These are phyloP conservation scores for Fonsecaea erecta DNA, from an alignment of 2,329 filamentous ascomycete species.

Conservation along the genomic window DNA sequence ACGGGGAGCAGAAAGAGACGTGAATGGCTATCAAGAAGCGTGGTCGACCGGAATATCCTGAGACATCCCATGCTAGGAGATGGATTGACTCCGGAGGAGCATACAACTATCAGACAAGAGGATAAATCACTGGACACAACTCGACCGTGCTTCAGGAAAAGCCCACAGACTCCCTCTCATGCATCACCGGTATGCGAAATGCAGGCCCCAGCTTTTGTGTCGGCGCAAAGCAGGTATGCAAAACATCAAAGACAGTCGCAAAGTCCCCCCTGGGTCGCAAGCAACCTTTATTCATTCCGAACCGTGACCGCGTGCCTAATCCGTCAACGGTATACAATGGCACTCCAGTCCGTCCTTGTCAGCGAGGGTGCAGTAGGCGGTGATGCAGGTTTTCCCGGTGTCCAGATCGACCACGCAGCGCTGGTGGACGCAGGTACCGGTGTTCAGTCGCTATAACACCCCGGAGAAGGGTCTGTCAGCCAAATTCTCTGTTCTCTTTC, in stretches of 20 bases:
- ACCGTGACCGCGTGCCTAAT: background rate
- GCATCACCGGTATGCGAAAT: background rate
- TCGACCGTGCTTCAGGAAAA: background rate
- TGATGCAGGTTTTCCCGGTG: slow-evolving; percentile 17
- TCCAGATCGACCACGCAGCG: slow-evolving; percentile 17
- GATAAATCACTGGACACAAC: background rate
- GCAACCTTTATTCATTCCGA: background rate
- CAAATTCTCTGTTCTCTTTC: background rate
- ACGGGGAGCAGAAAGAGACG: slow-evolving; percentile 11
- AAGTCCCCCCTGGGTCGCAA: background rate
- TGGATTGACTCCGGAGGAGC: background rate
- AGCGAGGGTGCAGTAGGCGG: slow-evolving; percentile 7
- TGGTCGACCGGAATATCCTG: background rate
- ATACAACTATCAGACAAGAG: background rate
- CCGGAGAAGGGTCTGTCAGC: background rate
- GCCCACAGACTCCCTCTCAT: slow-evolving; percentile 1
- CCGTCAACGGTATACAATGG: slow-evolving; percentile 17
- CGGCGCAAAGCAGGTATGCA: background rate
- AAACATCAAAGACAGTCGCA: background rate
- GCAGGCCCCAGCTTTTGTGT: background rate
- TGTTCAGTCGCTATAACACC: background rate
- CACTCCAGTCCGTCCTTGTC: slow-evolving; percentile 21
- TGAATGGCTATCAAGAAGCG: background rate
- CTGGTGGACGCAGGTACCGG: slow-evolving; percentile 21
- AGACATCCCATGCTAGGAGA: background rate